phyloP scores from a whole-genome alignment of 108 stramenopile genomes.

The Fragilariopsis cylindrus region DNA sequence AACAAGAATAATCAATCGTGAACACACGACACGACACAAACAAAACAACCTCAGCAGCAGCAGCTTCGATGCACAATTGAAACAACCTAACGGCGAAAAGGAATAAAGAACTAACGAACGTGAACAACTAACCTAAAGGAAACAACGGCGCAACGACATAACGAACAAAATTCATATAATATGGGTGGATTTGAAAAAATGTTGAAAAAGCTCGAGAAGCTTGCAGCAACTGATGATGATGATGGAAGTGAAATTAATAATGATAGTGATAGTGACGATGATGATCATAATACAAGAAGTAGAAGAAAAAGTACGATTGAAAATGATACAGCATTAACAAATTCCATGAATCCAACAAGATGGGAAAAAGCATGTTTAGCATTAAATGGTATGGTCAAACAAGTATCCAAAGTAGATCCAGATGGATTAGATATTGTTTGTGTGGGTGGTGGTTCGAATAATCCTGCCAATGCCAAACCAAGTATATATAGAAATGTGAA shows the following conservation, averaged over 20 bases:
- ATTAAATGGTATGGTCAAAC: slow-evolving; percentile 12
- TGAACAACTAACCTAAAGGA: background rate
- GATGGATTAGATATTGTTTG: slow-evolving; percentile 18
- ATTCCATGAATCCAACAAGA: background rate
- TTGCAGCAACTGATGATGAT: background rate
- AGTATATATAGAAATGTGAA: slow-evolving; percentile 10
- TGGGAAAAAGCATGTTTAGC: slow-evolving; percentile 19
- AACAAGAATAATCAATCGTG: too few species aligned
- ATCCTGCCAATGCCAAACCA: background rate
- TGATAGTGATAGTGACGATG: background rate
- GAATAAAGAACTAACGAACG: background rate
- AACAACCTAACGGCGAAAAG: background rate
- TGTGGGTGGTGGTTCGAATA: background rate
- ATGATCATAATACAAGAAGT: background rate
- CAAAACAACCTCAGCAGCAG: background rate
- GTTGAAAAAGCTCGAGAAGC: slow-evolving; percentile 6
- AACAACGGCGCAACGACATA: background rate
- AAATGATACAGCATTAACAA: too few species aligned
- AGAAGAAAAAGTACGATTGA: background rate
- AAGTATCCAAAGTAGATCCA: slow-evolving; percentile 9
- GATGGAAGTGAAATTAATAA: background rate
- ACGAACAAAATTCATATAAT: background rate
- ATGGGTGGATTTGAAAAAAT: slow-evolving; percentile 7
- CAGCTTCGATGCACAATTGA: background rate
- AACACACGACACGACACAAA: too few species aligned